phyloP scores from a whole-genome alignment of 2,329 filamentous ascomycete genomes.

The Fusarium sp. region DNA sequence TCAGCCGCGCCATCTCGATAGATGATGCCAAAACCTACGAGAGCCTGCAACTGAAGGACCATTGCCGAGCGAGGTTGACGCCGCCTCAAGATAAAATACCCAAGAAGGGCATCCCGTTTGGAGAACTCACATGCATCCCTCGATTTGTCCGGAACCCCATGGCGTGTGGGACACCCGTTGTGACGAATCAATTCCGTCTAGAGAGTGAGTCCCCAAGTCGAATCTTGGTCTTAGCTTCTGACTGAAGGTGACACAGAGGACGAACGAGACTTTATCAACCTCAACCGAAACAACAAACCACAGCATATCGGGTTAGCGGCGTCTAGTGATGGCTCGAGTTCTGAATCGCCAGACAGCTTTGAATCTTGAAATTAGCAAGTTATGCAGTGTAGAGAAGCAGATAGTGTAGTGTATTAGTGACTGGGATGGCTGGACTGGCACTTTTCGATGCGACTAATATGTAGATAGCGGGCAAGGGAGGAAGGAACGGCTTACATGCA shows the following conservation, averaged over 20 bases:
- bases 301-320: slow-evolving; percentile 16
- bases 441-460: not conserved
- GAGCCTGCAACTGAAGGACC: slow-evolving; percentile 18
- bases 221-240: not conserved
- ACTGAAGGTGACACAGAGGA: slow-evolving; percentile 4
- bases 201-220: slow-evolving; percentile 16
- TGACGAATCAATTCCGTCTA: slow-evolving; percentile 22
- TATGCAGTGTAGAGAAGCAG: not conserved
- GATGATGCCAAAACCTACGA: slow-evolving; percentile 34
- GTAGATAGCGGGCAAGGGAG: not conserved
- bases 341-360: not conserved
- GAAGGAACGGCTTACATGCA: not conserved
- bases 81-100: slow-evolving; percentile 24
- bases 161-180: slow-evolving; percentile 24
- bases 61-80: slow-evolving; percentile 24
- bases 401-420: not conserved
- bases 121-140: slow-evolving; percentile 18
- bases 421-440: not conserved
- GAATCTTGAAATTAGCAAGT: not conserved
- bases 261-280: slow-evolving; percentile 26
- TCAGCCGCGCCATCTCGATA: slow-evolving; percentile 21
- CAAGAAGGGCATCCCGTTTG: slow-evolving; percentile 11
- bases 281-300: slow-evolving; percentile 26
- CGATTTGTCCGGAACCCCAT: slow-evolving; percentile 25
- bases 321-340: not conserved